Evolutionary conservation across 2,329 filamentous ascomycete species (phyloP).

Genomic region (Colletotrichum viniferum): DNA sequence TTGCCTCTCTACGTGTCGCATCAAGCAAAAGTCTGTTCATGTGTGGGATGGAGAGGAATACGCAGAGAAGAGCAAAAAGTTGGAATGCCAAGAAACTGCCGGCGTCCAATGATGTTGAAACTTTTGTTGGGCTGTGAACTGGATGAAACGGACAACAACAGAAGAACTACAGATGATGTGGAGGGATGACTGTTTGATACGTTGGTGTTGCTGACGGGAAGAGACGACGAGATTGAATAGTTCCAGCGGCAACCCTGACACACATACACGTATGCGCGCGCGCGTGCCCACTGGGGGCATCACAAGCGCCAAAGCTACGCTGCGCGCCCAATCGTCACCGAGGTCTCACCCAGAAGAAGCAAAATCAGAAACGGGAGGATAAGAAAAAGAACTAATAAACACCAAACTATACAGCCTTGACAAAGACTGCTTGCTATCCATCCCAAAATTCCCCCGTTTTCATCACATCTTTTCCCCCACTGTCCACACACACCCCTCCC

Average conservation of each 20-base stretch:
- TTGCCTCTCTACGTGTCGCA: not conserved
- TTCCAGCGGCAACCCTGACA: not conserved
- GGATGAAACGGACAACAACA: not conserved
- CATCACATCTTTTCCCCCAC: constrained; percentile 3
- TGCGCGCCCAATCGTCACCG: not conserved
- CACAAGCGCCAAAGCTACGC: not conserved
- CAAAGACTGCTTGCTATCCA: constrained; percentile 23
- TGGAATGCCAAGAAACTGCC: not conserved
- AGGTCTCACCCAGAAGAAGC: not conserved
- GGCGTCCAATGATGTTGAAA: not conserved
- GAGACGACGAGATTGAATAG: not conserved
- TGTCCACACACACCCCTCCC: not conserved
- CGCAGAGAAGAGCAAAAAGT: not conserved
- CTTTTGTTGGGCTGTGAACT: not conserved
- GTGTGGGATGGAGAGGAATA: not conserved
- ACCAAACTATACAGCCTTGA: constrained; percentile 17
- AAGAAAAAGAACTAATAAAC: not conserved
- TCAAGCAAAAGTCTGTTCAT: not conserved
- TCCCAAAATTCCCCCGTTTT: constrained; percentile 9
- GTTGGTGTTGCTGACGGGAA: not conserved
- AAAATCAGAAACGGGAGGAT: not conserved
- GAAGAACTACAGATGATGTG: not conserved
- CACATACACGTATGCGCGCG: not conserved
- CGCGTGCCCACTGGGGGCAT: not conserved
- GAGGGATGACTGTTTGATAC: not conserved